phyloP scores from a whole-genome alignment of 495 filamentous ascomycete genomes.

The Tuber borchii region DNA sequence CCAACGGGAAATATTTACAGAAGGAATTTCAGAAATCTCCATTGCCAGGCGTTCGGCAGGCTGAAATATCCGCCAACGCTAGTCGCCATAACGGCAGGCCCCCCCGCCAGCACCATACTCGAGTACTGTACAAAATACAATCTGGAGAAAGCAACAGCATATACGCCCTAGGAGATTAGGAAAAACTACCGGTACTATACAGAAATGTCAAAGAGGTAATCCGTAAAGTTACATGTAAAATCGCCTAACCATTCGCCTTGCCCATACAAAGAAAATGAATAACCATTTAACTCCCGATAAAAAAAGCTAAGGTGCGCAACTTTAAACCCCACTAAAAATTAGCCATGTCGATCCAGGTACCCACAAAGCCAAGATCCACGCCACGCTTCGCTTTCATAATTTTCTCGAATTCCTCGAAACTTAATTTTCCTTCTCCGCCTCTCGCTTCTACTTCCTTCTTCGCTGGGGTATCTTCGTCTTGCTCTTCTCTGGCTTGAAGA shows the following conservation, averaged over 20 bases:
- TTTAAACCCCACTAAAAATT: slow-evolving; percentile 46
- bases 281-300: slow-evolving; percentile 1
- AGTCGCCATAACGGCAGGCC: neutral
- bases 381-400: slow-evolving; percentile 62
- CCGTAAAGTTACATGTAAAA: neutral
- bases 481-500: slow-evolving; percentile 58
- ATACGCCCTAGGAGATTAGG: neutral
- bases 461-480: slow-evolving; percentile 5
- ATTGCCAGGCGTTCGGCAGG: neutral
- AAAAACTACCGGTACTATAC: neutral
- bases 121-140: neutral
- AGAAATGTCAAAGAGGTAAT: neutral
- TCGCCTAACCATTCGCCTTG: neutral
- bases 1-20: neutral
- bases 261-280: slow-evolving; percentile 1
- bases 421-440: slow-evolving; percentile 67
- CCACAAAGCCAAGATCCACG: slow-evolving; percentile 62
- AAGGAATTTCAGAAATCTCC: neutral
- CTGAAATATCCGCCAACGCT: neutral
- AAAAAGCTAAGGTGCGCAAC: neutral
- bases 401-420: slow-evolving; percentile 63
- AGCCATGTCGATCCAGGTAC: slow-evolving; percentile 78
- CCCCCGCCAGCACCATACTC: neutral
- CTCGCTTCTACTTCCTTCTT: slow-evolving; percentile 42
- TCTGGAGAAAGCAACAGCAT: neutral